Conservation (phyloP, 2,329 filamentous ascomycete genomes). For the Nectriaceae sp. region DNA sequence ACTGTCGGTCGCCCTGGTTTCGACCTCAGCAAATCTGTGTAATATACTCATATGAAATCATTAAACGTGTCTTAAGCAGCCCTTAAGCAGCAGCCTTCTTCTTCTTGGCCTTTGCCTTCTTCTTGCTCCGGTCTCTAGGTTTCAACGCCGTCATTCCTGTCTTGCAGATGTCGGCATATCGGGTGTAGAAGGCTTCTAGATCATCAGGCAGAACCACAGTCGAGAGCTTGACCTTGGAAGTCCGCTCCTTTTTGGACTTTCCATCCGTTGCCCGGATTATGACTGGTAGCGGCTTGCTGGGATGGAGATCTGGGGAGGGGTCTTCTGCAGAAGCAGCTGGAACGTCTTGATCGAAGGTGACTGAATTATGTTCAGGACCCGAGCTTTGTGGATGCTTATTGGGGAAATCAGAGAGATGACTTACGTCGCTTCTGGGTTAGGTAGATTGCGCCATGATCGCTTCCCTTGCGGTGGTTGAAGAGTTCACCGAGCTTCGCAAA, state of each 20-base stretch:
- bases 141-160: conserved; percentile 85
- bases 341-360: conserved; percentile 46
- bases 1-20: neutral
- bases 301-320: conserved; percentile 61
- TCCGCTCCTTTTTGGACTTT: conserved; percentile 59
- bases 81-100: conserved; percentile 50
- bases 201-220: conserved; percentile 78
- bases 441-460: conserved; percentile 72
- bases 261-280: conserved; percentile 85
- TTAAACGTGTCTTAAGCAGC: neutral
- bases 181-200: conserved; percentile 77
- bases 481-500: conserved; percentile 69
- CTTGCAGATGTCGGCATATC: conserved; percentile 92
- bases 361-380: conserved; percentile 29
- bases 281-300: conserved; percentile 65
- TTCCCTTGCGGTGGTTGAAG: conserved; percentile 66
- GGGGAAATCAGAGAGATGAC: conserved; percentile 22
- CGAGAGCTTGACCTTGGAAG: conserved; percentile 71
- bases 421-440: conserved; percentile 76
- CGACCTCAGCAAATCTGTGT: neutral
- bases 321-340: conserved; percentile 47
- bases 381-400: neutral
- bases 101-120: conserved; percentile 76
- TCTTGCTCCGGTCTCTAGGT: conserved; percentile 89
- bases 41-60: neutral